Evolutionary conservation across 176 grass and related monocot species (phyloP), one percentile per base, ranked within the genome.

Genomic region (Puya raimondii): DNA sequence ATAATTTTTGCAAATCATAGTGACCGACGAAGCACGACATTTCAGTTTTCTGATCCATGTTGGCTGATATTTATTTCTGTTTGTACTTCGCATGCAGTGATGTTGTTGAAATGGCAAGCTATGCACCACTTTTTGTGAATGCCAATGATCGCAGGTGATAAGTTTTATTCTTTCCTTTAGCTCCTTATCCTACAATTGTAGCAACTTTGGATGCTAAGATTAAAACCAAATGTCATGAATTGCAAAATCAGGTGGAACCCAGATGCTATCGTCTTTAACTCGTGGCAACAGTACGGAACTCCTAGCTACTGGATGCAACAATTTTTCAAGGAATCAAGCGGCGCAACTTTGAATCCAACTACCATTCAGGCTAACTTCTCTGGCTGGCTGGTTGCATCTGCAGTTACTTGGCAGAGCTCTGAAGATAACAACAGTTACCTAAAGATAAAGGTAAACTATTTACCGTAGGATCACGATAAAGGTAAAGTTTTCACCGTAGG

Each of bases 221-320:
- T 33, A 14, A 0, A 16, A 48, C 53, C 17, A 63, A 22, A 51
- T 76, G 17, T 18, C 47, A 74, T 48, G 21, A 20, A 52, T 49
- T 67, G 49, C 11, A 77, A 10, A 71, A 70, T 78, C 80, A 96
- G 85, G 57, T 91, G 87, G 91, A 96, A 80, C 67, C 91, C 91
- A 57, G 91, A 91, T 21, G 85, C 91, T 11, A 88, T 91, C 15
- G 91, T 96, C 25, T 96, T 84, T 70, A 85, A 96, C 71, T 96
- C 91, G 3, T 79, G 85, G 81, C 85, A 96, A 23, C 74, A 83
- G 21, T 96, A 96, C 16, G 91, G 91, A 64, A 88, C 91, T 63
- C 91, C 91, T 48, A 96, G 91, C 67, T 91, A 91, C 65, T 96
- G 91, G 91, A 88, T 91, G 85, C 91, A 91, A 73, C 74, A 65